Percentiles rank a stretch among this genome's conserved stretches.
phyloP scores from a whole-genome alignment of 208 protist species.

The Trypanosoma scelopori region DNA sequence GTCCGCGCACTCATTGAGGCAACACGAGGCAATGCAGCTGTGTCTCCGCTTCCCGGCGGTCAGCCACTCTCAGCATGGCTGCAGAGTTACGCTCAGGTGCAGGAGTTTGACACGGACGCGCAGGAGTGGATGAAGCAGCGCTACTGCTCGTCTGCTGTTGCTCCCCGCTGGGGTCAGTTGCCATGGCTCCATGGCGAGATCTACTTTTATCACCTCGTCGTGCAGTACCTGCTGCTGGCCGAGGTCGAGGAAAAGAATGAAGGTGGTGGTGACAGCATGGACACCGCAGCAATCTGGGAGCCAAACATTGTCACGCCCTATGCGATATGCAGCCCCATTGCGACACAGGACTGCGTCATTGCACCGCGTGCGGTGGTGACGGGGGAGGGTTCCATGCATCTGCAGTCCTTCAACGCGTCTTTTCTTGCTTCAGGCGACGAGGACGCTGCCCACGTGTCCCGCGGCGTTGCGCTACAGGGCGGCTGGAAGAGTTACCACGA shows the following conservation, averaged over 20 bases:
- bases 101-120: conserved; percentile 36
- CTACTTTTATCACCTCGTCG: conserved; percentile 86
- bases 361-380: conserved; percentile 7
- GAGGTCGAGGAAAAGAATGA: conserved; percentile 17
- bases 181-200: conserved; percentile 91
- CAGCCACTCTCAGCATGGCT: conserved; percentile 64
- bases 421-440: conserved; percentile 18
- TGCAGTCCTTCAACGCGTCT: conserved; percentile 13
- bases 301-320: conserved; percentile 67
- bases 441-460: not conserved
- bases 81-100: conserved; percentile 59
- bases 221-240: conserved; percentile 73
- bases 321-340: conserved; percentile 28
- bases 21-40: conserved; percentile 39
- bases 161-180: conserved; percentile 79
- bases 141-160: conserved; percentile 3
- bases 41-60: conserved; percentile 71
- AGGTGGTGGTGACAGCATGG: not conserved
- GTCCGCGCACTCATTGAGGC: conserved; percentile 41
- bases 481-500: not conserved
- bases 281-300: not conserved
- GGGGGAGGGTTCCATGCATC: not conserved
- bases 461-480: conserved; percentile 10
- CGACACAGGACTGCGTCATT: conserved; percentile 2
- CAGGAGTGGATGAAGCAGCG: not conserved